These are phyloP conservation scores for Penicillium canescens DNA, from an alignment of 495 filamentous ascomycete genomes.

Conservation along the genomic window DNA sequence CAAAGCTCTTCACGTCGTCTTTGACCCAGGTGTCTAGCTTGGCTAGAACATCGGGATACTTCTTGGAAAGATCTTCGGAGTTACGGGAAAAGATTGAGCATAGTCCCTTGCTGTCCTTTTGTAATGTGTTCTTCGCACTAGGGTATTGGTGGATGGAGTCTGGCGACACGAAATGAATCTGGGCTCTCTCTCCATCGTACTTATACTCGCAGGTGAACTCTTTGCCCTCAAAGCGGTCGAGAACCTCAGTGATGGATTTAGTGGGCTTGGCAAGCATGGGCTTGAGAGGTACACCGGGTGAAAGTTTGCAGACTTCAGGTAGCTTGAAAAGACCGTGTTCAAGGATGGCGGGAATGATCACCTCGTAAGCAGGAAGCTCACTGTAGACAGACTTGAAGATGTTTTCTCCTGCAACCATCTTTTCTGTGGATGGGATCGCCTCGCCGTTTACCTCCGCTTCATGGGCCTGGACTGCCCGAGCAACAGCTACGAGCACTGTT, in stretches of 20 bases:
- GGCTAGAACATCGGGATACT: constrained; percentile 91
- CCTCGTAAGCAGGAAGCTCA: constrained; percentile 92
- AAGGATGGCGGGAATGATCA: constrained; percentile 87
- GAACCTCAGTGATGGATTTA: constrained; percentile 97
- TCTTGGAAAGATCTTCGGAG: constrained; percentile 93
- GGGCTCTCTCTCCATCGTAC: constrained; percentile 94
- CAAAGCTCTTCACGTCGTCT: constrained; percentile 84
- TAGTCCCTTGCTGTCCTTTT: constrained; percentile 62
- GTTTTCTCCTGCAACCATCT: constrained; percentile 79
- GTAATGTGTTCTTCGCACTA: constrained; percentile 41
- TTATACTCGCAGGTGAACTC: constrained; percentile 99
- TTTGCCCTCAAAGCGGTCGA: constrained; percentile 94
- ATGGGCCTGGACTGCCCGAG: constrained; percentile 83
- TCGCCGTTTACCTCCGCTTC: constrained; percentile 67
- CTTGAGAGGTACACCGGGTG: constrained; percentile 92
- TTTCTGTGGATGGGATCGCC: constrained; percentile 67
- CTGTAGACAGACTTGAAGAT: constrained; percentile 91
- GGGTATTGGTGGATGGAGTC: constrained; percentile 67
- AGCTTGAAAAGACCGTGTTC: constrained; percentile 82
- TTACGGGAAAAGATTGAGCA: constrained; percentile 95
- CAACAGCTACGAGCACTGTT: constrained; percentile 83
- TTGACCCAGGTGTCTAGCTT: constrained; percentile 91
- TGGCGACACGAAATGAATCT: constrained; percentile 95
- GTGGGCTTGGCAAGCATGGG: constrained; percentile 99
- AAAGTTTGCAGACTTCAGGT: constrained; percentile 83